Conservation (phyloP, 139 green algal species). For the Pleodorina starrii region DNA sequence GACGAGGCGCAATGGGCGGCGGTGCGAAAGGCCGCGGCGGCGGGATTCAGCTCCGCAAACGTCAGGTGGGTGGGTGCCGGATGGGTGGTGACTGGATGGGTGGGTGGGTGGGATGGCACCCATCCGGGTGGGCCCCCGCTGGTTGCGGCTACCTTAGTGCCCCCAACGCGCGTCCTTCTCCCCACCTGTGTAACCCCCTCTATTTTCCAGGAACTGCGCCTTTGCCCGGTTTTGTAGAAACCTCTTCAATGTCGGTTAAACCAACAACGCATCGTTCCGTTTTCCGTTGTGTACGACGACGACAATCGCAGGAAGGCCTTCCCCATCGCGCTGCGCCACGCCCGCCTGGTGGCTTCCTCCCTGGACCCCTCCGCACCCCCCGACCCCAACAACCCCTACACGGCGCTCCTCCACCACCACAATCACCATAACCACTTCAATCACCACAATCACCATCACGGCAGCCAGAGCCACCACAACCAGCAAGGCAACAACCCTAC, state of each 20-base stretch:
- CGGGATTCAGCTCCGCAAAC: conserved; percentile 66
- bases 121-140: too few relatives aligned
- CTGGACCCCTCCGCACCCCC: conserved; percentile 6
- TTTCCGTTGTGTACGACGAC: too few relatives aligned
- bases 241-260: too few relatives aligned
- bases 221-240: too few relatives aligned
- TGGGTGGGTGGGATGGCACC: too few relatives aligned
- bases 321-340: conserved; percentile 45
- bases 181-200: too few relatives aligned
- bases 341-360: conserved; percentile 23
- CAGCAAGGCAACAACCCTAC: neutral
- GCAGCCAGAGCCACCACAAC: neutral
- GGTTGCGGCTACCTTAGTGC: too few relatives aligned
- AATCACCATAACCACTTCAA: neutral
- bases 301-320: conserved; percentile 54
- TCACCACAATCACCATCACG: neutral
- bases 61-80: conserved; percentile 61
- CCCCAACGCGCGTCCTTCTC: too few relatives aligned
- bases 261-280: too few relatives aligned
- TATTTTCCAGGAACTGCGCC: too few relatives aligned
- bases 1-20: conserved; percentile 68
- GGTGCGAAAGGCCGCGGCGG: conserved; percentile 65
- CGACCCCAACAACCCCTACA: conserved; percentile 6
- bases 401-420: neutral
- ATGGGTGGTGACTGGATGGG: too few relatives aligned